Evolutionary conservation across 805 yeast genomes (phyloP).

Genomic region (Saccharomycopsis vini): DNA sequence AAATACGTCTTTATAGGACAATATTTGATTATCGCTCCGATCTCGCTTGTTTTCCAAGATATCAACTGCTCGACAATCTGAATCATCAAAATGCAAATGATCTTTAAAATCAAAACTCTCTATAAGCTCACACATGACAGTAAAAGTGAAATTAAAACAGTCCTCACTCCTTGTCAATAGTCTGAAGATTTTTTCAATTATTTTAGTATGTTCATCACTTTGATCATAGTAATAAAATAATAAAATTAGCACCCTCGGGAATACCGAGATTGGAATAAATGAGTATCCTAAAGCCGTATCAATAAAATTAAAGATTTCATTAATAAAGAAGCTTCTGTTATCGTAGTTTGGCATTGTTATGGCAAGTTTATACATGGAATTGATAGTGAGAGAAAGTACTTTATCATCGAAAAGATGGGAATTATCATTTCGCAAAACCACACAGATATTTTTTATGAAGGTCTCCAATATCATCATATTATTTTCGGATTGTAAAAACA

Average conservation of each 20-base stretch:
- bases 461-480: conserved; percentile 2
- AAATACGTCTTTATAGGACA: conserved; percentile 11
- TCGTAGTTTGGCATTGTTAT: conserved; percentile 1
- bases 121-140: not conserved
- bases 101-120: not conserved
- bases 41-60: too few species aligned
- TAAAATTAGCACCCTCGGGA: conserved; percentile 7
- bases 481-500: conserved; percentile 2
- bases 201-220: not conserved
- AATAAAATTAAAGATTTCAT: conserved; percentile 14
- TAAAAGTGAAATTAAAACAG: conserved; percentile 6
- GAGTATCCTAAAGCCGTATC: conserved; percentile 8
- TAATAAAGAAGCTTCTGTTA: conserved; percentile 1
- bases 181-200: conserved; percentile 11
- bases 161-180: conserved; percentile 10
- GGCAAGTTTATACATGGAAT: conserved; percentile 4
- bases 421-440: conserved; percentile 3
- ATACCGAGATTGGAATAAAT: conserved; percentile 8
- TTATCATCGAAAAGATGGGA: conserved; percentile 4
- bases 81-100: conserved; percentile 1
- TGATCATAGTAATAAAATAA: conserved; percentile 8
- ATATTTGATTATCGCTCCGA: not conserved
- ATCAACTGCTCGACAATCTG: not conserved
- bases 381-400: conserved; percentile 4
- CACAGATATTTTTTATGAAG: conserved; percentile 9